A percentile compares a stretch with the other conserved stretches of the same genome.
phyloP scores from a whole-genome alignment of 1,284 basidiomycete genomes.

The Tylopilus sp. region DNA sequence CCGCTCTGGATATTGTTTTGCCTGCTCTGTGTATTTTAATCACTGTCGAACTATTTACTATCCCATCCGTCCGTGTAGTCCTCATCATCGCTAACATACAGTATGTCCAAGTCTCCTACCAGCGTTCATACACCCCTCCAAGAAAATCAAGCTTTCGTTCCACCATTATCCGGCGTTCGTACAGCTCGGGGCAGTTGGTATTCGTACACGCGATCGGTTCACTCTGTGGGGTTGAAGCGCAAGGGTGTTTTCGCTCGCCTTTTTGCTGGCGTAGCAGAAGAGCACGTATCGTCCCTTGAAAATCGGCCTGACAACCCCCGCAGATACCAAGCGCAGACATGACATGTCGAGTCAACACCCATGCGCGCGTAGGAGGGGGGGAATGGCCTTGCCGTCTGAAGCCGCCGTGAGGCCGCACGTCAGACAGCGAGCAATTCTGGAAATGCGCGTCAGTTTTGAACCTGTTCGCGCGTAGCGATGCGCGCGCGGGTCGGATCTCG shows the following conservation, averaged over 20 bases:
- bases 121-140: conserved; percentile 34
- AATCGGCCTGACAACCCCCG: conserved; percentile 51
- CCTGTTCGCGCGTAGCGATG: conserved; percentile 31
- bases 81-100: too few relatives aligned
- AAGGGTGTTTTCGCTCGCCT: conserved; percentile 61
- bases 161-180: conserved; percentile 64
- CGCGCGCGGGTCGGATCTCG: conserved; percentile 22
- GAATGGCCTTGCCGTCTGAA: conserved; percentile 50
- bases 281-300: conserved; percentile 55
- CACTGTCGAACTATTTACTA: too few relatives aligned
- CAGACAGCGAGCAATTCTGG: conserved; percentile 64
- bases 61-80: too few relatives aligned
- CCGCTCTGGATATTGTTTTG: too few relatives aligned
- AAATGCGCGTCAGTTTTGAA: conserved; percentile 76
- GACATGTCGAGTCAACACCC: too few relatives aligned
- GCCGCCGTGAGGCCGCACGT: conserved; percentile 61
- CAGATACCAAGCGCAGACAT: conserved; percentile 57
- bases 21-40: too few relatives aligned
- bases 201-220: conserved; percentile 77
- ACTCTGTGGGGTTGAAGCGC: conserved; percentile 50
- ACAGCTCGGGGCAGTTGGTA: conserved; percentile 82
- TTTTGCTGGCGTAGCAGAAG: conserved; percentile 55
- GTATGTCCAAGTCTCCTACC: conserved; percentile 31
- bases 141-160: conserved; percentile 55
- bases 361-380: too few relatives aligned